These are phyloP conservation scores for Taphrina communis DNA, from an alignment of 1,139 yeast species.

Conservation along the genomic window DNA sequence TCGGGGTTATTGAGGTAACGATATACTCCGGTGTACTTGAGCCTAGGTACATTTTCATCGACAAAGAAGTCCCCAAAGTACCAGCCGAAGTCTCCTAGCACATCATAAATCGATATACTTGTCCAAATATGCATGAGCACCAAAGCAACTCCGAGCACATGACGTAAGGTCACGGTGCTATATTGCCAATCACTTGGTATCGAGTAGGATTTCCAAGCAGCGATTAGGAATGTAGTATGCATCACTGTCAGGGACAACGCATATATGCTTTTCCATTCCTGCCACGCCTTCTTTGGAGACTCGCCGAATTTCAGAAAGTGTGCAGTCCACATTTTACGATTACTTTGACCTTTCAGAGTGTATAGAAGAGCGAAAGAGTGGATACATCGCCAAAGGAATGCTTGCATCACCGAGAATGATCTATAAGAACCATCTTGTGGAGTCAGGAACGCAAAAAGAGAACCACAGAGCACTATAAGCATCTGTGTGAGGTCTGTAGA, in stretches of 20 bases:
- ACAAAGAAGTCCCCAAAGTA: slow-evolving; percentile 86
- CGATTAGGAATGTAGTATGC: slow-evolving; percentile 53
- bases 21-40: slow-evolving; percentile 83
- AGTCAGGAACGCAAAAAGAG: slow-evolving; percentile 57
- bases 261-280: slow-evolving; percentile 77
- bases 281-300: slow-evolving; percentile 70
- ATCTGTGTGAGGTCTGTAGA: slow-evolving; percentile 68
- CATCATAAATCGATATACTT: slow-evolving; percentile 69
- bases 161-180: slow-evolving; percentile 58
- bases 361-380: slow-evolving; percentile 63
- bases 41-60: slow-evolving; percentile 58
- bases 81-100: slow-evolving; percentile 88
- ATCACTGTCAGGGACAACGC: slow-evolving; percentile 59
- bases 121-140: slow-evolving; percentile 74
- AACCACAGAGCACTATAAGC: slow-evolving; percentile 56
- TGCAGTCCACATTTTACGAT: slow-evolving; percentile 68
- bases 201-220: slow-evolving; percentile 41
- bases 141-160: slow-evolving; percentile 63
- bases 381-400: slow-evolving; percentile 60
- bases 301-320: slow-evolving; percentile 70
- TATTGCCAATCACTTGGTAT: slow-evolving; percentile 41
- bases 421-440: slow-evolving; percentile 51
- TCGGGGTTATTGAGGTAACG: slow-evolving; percentile 86
- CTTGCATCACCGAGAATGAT: slow-evolving; percentile 56
- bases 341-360: slow-evolving; percentile 66